phyloP scores from a whole-genome alignment of 768 basidiomycete genomes.

The Leccinum aurantiacum region DNA sequence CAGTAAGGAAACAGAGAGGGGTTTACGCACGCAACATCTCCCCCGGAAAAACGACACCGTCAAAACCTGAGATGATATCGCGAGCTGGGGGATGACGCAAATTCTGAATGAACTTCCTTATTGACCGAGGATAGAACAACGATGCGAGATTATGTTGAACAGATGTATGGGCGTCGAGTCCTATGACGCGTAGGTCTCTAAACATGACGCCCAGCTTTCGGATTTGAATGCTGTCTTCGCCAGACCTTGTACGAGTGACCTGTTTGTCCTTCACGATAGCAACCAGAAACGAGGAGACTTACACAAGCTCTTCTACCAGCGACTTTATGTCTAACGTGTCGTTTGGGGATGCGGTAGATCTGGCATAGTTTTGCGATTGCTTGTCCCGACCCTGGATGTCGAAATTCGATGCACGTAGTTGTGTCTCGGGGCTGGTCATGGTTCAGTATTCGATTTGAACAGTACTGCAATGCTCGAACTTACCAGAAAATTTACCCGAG shows the following conservation, averaged over 20 bases:
- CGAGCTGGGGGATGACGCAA: conserved; percentile 58
- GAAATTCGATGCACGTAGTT: background rate
- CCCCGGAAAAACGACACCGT: conserved; percentile 63
- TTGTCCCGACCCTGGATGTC: background rate
- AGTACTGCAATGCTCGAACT: too few species aligned
- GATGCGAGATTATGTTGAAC: conserved; percentile 55
- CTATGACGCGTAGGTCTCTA: conserved; percentile 51
- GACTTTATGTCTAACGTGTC: conserved; percentile 12
- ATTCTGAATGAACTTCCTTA: conserved; percentile 38
- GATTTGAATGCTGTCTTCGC: conserved; percentile 30
- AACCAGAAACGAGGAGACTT: background rate
- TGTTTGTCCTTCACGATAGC: background rate
- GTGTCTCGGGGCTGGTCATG: background rate
- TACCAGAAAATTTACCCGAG: too few species aligned
- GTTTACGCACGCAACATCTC: conserved; percentile 70
- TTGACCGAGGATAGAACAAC: conserved; percentile 13
- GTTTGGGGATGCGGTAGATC: background rate
- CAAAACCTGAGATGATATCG: conserved; percentile 52
- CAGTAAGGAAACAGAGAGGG: background rate
- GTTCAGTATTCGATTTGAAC: background rate
- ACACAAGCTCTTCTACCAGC: conserved; percentile 13
- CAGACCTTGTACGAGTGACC: conserved; percentile 26
- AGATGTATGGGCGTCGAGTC: conserved; percentile 42
- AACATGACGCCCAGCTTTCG: conserved; percentile 54
- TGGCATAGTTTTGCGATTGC: background rate